Conservation (phyloP, 768 basidiomycete species). For the Amanita fuliginea region DNA sequence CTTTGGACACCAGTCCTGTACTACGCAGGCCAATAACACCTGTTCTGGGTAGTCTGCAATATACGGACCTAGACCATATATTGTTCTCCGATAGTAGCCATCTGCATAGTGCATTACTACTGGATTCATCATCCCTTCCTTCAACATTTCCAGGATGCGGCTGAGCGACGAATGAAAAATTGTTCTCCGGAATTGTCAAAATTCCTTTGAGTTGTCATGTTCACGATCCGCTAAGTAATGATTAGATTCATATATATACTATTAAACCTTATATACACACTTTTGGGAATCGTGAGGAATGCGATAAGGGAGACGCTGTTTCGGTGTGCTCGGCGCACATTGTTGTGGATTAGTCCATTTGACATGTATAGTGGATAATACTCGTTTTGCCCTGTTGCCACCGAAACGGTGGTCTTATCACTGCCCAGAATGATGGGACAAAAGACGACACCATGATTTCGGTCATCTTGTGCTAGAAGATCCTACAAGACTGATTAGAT, state of each 20-base stretch:
- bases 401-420: no score
- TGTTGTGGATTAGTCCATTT: not conserved
- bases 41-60: slow-evolving; percentile 32
- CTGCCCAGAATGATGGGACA: no score
- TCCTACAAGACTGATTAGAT: not conserved
- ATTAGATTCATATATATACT: no score
- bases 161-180: not conserved
- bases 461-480: not conserved
- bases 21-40: slow-evolving; percentile 11
- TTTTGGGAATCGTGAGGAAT: slow-evolving; percentile 7
- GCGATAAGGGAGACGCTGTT: not conserved
- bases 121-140: not conserved
- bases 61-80: slow-evolving; percentile 23
- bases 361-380: no score
- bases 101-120: slow-evolving; percentile 9
- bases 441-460: no score
- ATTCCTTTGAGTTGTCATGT: not conserved
- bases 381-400: no score
- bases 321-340: not conserved
- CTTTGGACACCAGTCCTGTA: slow-evolving; percentile 9
- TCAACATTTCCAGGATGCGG: not conserved
- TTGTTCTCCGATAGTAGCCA: slow-evolving; percentile 15
- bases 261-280: not conserved
- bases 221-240: not conserved
- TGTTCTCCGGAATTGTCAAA: not conserved